Base-by-base conservation (phyloP, 2,329 filamentous ascomycete species). In the Pseudogymnoascus sp. region DNA sequence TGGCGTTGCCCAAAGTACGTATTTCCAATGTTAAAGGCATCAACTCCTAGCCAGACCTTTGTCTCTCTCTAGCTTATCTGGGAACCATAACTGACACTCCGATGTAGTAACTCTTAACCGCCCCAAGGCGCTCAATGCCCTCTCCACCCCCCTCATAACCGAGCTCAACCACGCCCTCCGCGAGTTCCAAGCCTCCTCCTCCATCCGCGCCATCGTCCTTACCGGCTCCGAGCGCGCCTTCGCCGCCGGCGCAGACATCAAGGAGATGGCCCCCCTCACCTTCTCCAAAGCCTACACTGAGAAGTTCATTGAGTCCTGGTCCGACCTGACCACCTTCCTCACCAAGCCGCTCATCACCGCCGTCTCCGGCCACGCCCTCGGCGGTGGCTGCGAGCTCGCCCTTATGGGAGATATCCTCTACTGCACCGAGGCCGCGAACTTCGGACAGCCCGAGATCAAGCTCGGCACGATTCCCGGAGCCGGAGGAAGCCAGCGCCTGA, bases 381-480 rank as follows among this genome's bases (percentile, higher is more conserved):
- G 94, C 26, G 94, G 94, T 61, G 94, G 94, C 55, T 99, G 94
- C 74, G 94, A 99, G 79, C 83, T 99, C 12, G 92, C 94, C 59
- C 89, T 99, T 81, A 99, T 97, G 94, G 91, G 89, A 72, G 94
- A 99, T 74, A 88, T 97, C 68, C 78, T 99, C 64, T 97, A 97
- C 81, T 94, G 90, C 78, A 92, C 90, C 2, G 82, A 87, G 60
- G 84, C 77, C 14, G 93, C 94, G 67, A 95, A 91, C 70, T 97
- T 99, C 73, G 94, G 94, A 11, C 94, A 97, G 78, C 94, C 94
- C 0, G 94, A 99, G 80, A 91, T 99, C 79, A 97, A 95, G 78
- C 82, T 99, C 2, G 94, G 94, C 26, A 89, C 89, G 2, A 91
- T 97, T 62, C 94, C 94, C 0, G 94, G 94, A 3, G 94, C 90